phyloP scores from a whole-genome alignment of 345 rosid species.

The Noccaea caerulescens region DNA sequence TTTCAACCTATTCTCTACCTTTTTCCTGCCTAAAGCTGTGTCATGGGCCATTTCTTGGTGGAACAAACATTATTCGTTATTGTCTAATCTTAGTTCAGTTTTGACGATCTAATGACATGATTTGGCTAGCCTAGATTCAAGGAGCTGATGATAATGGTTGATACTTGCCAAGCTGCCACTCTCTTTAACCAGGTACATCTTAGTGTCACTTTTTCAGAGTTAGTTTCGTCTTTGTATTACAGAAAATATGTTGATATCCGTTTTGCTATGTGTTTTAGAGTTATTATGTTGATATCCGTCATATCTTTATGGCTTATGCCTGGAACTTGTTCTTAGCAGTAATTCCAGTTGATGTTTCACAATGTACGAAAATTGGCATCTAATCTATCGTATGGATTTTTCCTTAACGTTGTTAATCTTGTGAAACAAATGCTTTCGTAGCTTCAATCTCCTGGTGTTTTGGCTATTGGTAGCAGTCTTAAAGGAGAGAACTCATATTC shows the following conservation, averaged over 20 bases:
- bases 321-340: slow-evolving; percentile 20
- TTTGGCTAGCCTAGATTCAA: slow-evolving; percentile 67
- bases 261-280: slow-evolving; percentile 26
- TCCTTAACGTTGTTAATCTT: slow-evolving; percentile 20
- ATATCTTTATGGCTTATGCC: background rate
- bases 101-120: slow-evolving; percentile 34
- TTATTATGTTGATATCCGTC: background rate
- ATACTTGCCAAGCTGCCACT: slow-evolving; percentile 99
- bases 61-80: background rate
- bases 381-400: slow-evolving; percentile 1
- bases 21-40: slow-evolving; percentile 13
- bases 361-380: background rate
- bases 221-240: background rate
- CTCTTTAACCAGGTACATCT: slow-evolving; percentile 84
- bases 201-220: slow-evolving; percentile 5
- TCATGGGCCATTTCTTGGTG: slow-evolving; percentile 4
- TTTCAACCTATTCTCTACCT: background rate
- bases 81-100: slow-evolving; percentile 18
- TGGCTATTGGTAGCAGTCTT: slow-evolving; percentile 96
- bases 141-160: slow-evolving; percentile 98
- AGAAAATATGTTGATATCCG: background rate
- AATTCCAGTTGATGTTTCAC: slow-evolving; percentile 13
- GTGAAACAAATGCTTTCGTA: slow-evolving; percentile 37
- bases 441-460: slow-evolving; percentile 95
- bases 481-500: slow-evolving; percentile 99